Base-by-base conservation (phyloP, 352 stramenopile species). In the Pythium chondricola region DNA sequence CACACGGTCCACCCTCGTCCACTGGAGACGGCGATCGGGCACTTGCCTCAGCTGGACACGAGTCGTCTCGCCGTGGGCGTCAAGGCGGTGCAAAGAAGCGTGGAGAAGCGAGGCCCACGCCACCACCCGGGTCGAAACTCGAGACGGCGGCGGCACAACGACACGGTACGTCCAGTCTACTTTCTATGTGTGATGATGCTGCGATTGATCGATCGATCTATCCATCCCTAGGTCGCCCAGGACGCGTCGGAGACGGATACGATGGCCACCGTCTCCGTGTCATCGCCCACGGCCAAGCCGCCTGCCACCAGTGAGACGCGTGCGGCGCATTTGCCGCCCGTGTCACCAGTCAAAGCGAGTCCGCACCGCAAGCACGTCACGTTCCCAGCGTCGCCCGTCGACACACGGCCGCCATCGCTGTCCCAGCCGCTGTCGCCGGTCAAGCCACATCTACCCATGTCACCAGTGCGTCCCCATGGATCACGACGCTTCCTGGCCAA, bases 281-380 rank as follows among this genome's bases (percentile, higher is more conserved):
- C n/a, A n/a, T n/a, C n/a, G n/a, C n/a, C n/a, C n/a, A n/a, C 20
- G n/a, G 11, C 35, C 35, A 40, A 40, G 16, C 7, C 37, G 8
- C 18, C 48, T 9, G 16, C 39, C 29, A n/a, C n/a, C n/a, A n/a
- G n/a, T n/a, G n/a, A n/a, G n/a, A n/a, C n/a, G n/a, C n/a, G n/a
- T n/a, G n/a, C n/a, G 18, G 16, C 8, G 3, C 46, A 43, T 29
- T 33, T 85, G 7, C 68, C 72, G 2, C 60, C 64, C 0, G 56
- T 84, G 14, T 86, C 74, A 4, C 74, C 71, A 1, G 77, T 86
- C 49, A 75, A 76, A 54, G 44, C 69, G 1, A 77, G 58, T 43
- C 53, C 58, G 4, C 51, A 65, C 31, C 62, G 52, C 22, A 80
- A 74, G 16, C 66, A 74, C 42, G 66, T 83, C 1, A 54, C 42